These are phyloP conservation scores for Metarhizium humberi DNA, from an alignment of 2,329 filamentous ascomycete genomes.

Conservation along the genomic window DNA sequence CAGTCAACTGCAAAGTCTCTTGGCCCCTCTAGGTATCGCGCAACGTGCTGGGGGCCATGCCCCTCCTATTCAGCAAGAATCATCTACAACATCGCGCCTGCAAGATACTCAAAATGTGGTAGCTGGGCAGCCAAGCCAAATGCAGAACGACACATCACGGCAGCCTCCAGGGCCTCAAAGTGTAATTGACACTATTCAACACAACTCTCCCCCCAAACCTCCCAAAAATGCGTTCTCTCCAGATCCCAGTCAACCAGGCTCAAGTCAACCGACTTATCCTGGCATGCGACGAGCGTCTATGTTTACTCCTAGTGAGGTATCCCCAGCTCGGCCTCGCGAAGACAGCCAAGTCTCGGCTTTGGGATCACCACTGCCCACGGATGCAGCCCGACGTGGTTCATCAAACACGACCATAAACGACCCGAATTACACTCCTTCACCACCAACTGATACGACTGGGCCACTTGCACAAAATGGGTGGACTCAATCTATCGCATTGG, in stretches of 20 bases:
- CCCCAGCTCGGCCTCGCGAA: conserved; percentile 7
- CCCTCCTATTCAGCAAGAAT: too few species aligned
- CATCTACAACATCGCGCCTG: too few species aligned
- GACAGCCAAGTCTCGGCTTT: conserved; percentile 10
- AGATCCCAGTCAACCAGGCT: background rate
- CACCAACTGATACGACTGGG: conserved; percentile 1
- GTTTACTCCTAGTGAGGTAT: conserved; percentile 6
- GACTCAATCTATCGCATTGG: background rate
- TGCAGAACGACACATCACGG: background rate
- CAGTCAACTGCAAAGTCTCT: too few species aligned
- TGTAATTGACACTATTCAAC: background rate
- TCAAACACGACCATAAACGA: conserved; percentile 3
- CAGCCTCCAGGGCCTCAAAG: conserved; percentile 6
- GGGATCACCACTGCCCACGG: conserved; percentile 9
- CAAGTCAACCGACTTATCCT: background rate
- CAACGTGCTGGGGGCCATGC: too few species aligned
- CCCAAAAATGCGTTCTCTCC: background rate
- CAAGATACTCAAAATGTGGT: too few species aligned
- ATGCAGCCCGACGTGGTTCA: conserved; percentile 7
- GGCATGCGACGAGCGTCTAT: conserved; percentile 4
- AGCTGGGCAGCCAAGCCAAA: too few species aligned
- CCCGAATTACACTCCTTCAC: conserved; percentile 3
- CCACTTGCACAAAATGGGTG: background rate
- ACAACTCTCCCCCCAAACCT: background rate
- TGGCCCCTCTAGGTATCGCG: too few species aligned